A percentile compares a stretch with the other conserved stretches of the same genome.
Evolutionary conservation across 441 rosid species (phyloP).

Genomic region (Croton setiger): DNA sequence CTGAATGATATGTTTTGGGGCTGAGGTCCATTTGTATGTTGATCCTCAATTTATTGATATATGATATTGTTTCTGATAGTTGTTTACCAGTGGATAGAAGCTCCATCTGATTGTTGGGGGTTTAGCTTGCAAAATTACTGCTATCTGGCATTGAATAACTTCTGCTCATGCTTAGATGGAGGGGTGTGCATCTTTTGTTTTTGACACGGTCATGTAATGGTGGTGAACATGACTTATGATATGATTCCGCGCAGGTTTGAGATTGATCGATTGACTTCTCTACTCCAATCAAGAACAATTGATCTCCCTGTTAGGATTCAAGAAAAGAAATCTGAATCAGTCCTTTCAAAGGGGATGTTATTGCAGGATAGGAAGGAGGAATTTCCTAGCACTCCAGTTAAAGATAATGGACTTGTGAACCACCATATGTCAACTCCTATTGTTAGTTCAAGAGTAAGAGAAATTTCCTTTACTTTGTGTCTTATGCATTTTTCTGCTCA

Average conservation of each 20-base stretch:
- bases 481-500: neutral
- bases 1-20: too few species aligned
- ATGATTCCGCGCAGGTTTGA: slow-evolving; percentile 54
- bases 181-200: neutral
- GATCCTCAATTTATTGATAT: neutral
- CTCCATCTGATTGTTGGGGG: neutral
- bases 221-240: slow-evolving; percentile 7
- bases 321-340: slow-evolving; percentile 43
- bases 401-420: slow-evolving; percentile 39
- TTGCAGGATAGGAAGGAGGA: slow-evolving; percentile 36
- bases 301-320: slow-evolving; percentile 39
- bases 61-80: neutral
- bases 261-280: slow-evolving; percentile 69
- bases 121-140: neutral
- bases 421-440: slow-evolving; percentile 40
- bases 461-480: slow-evolving; percentile 10
- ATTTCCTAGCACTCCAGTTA: slow-evolving; percentile 27
- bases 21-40: neutral
- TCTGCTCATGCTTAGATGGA: neutral
- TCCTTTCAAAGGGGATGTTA: slow-evolving; percentile 25
- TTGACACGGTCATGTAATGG: neutral
- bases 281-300: slow-evolving; percentile 60
- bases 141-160: too few species aligned
- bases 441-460: slow-evolving; percentile 45
- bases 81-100: neutral